Evolutionary conservation across 176 grass and related monocot genomes (phyloP).

Genomic region (Metroxylon sagu): DNA sequence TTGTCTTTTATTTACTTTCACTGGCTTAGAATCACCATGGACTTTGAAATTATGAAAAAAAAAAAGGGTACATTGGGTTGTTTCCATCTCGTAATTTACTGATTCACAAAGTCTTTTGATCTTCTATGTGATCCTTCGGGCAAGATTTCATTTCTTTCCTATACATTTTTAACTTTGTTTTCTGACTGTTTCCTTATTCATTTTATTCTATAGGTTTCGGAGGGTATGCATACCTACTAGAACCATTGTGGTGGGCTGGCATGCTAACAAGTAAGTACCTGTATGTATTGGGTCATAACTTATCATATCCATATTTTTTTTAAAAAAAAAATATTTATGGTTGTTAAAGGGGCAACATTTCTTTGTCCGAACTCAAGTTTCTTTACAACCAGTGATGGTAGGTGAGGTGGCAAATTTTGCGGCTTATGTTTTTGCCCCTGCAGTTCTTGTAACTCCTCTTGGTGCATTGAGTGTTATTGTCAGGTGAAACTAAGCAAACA

Average conservation of each 20-base stretch:
- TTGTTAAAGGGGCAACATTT: no score
- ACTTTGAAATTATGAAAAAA: no score
- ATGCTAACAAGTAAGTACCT: constrained; percentile 76
- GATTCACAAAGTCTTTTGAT: no score
- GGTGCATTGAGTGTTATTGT: constrained; percentile 91
- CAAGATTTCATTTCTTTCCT: no score
- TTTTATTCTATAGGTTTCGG: constrained; percentile 47
- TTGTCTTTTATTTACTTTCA: no score
- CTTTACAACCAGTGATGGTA: constrained; percentile 56
- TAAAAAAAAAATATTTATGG: no score
- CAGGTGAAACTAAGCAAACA: constrained; percentile 34
- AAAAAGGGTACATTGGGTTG: no score
- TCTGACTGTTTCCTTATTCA: not conserved
- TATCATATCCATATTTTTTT: no score
- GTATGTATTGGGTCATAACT: no score
- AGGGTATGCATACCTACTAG: constrained; percentile 68
- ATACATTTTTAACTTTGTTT: not conserved
- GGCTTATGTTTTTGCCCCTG: constrained; percentile 87
- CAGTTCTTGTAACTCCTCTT: constrained; percentile 85
- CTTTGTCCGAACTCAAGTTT: constrained; percentile 7
- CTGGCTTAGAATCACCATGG: no score
- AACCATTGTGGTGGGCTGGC: constrained; percentile 93
- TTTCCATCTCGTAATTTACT: no score
- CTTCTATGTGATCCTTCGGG: no score
- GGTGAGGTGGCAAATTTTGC: constrained; percentile 86